Evolutionary conservation across 805 yeast species (phyloP).

Genomic region (Starmerella apicola): DNA sequence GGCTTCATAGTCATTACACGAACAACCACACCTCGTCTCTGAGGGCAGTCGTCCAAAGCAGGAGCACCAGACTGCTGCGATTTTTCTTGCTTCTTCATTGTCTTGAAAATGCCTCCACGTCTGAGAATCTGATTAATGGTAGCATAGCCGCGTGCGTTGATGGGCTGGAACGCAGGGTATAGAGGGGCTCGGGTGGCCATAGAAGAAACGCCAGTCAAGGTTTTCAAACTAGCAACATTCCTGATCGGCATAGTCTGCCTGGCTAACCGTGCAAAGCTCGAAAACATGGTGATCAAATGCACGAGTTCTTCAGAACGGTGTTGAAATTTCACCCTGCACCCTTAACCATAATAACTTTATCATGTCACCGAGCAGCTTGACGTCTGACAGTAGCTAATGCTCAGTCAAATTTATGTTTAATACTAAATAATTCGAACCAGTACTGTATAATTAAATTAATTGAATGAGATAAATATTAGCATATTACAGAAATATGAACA

Average conservation of each 20-base stretch:
- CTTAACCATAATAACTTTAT: too few relatives aligned
- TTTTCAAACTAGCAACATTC: not conserved
- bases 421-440: too few relatives aligned
- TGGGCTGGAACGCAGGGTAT: not conserved
- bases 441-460: too few relatives aligned
- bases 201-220: not conserved
- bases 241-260: not conserved
- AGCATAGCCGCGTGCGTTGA: slow-evolving; percentile 13
- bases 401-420: too few relatives aligned
- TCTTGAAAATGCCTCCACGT: slow-evolving; percentile 25
- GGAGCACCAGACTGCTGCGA: slow-evolving; percentile 51
- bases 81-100: slow-evolving; percentile 24
- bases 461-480: too few relatives aligned
- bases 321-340: too few relatives aligned
- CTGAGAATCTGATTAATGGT: slow-evolving; percentile 27
- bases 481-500: too few relatives aligned
- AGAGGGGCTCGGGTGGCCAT: not conserved
- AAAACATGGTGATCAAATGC: too few relatives aligned
- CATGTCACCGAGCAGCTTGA: too few relatives aligned
- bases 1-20: slow-evolving; percentile 94
- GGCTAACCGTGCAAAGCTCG: not conserved
- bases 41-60: slow-evolving; percentile 70
- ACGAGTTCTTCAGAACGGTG: too few relatives aligned
- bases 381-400: too few relatives aligned
- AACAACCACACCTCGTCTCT: slow-evolving; percentile 83